Base-by-base conservation (phyloP, 192 early-diverging fungal genomes). In the Lobosporangium transversale region DNA sequence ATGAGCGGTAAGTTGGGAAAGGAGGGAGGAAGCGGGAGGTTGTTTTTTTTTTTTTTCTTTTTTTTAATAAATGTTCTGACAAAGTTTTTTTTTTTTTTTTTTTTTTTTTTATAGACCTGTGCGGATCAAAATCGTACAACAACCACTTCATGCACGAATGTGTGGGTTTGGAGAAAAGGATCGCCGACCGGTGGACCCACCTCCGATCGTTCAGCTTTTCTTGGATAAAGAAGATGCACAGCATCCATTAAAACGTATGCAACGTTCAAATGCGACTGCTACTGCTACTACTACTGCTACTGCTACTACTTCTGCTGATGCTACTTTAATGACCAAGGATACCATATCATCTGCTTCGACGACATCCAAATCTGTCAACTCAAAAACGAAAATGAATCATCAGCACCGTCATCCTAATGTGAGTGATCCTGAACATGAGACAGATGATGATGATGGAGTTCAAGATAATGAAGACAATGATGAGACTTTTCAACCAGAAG, bases 121-220 rank as follows among this genome's bases (percentile, higher is more conserved):
- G 58, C 79, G 62, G 56, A 76, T 93, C 18, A 73, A 84, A 17
- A 90, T 93, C 56, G 87, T 87, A 24, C 91, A 93, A 60, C 91
- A 93, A 54, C 91, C 91, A 15, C 74, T 93, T 18, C 86, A 90
- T 54, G 90, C 90, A 10, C 83, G 91, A 23, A 92, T 93, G 91
- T 93, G 91, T 66, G 92, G 92, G 26, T 93, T 91, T 52, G 90
- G 90, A 12, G 92, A 93, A 58, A 93, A 92, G 63, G 92, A 93
- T 79, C 87, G 92, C 79, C 75, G 92, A 29, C 92, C 92, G 1
- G 83, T 93, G 31, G 90, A 90, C 56, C 92, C 92, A 4, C 90
- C 92, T n/a, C 89, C 90, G 30, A 89, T 92, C 51, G 86, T 92
- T 7, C 88, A 89, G 52, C 76, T 93, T 4, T 68, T 90, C 40